Evolutionary conservation across 441 rosid genomes (phyloP).

Genomic region (Syzygium syzygioides): DNA sequence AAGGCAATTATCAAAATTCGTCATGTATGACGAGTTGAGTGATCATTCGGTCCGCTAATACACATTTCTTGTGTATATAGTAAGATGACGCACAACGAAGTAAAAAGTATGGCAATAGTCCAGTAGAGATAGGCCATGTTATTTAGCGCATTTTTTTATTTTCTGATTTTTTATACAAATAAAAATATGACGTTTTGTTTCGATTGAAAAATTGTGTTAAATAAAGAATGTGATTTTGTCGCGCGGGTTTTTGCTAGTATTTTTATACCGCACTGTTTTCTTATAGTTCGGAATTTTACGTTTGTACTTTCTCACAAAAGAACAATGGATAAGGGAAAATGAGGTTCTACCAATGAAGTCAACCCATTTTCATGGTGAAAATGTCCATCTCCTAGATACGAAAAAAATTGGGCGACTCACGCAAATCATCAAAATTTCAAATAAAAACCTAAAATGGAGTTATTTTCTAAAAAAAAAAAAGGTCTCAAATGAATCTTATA

Average conservation of each 20-base stretch:
- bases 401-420: too few relatives aligned
- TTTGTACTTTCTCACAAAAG: neutral
- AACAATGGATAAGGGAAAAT: neutral
- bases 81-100: neutral
- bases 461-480: too few relatives aligned
- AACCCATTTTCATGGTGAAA: neutral
- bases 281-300: neutral
- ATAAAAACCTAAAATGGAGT: too few relatives aligned
- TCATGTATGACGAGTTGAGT: rapidly evolving
- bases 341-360: neutral
- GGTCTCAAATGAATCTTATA: too few relatives aligned
- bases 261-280: too few relatives aligned
- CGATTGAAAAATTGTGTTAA: too few relatives aligned
- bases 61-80: neutral
- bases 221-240: too few relatives aligned
- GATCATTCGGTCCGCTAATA: neutral
- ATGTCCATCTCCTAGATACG: neutral
- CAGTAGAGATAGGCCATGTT: neutral
- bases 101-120: neutral
- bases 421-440: too few relatives aligned
- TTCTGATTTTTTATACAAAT: rapidly evolving
- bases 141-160: neutral
- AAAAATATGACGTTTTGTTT: neutral
- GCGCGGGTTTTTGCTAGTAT: too few relatives aligned
- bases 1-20: rapidly evolving